Conservation (phyloP, 257 asterid genomes). For the Petunia secreta region DNA sequence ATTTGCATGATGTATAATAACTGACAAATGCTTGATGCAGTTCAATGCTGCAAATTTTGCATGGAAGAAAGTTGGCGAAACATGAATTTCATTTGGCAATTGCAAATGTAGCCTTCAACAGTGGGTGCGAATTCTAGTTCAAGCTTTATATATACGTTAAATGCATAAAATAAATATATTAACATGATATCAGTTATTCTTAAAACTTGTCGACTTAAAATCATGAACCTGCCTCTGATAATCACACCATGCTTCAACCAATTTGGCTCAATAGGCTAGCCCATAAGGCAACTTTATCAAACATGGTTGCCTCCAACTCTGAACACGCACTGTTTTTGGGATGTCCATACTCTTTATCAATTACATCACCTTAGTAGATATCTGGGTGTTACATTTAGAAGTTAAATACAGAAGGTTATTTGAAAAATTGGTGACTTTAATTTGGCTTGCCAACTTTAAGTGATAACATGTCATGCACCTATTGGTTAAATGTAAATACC, state of each 20-base stretch:
- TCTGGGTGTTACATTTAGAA: not conserved
- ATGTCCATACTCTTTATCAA: not conserved
- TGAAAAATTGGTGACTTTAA: too few relatives aligned
- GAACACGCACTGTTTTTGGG: not conserved
- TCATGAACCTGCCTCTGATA: not conserved
- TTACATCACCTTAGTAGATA: not conserved
- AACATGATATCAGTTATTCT: not conserved
- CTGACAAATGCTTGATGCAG: conserved; percentile 19
- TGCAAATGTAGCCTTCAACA: not conserved
- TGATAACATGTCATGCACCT: too few relatives aligned
- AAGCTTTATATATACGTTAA: not conserved
- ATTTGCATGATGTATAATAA: conserved; percentile 38
- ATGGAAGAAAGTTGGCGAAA: not conserved
- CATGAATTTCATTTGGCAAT: not conserved
- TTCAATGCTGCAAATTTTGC: not conserved
- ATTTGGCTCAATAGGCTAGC: not conserved
- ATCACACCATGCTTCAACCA: not conserved
- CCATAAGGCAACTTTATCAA: not conserved
- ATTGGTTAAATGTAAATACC: too few relatives aligned
- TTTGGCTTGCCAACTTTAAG: too few relatives aligned
- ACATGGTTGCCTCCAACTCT: not conserved
- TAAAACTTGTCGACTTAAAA: not conserved
- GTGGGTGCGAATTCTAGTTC: not conserved
- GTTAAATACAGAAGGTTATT: too few relatives aligned
- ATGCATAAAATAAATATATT: not conserved